A percentile compares a stretch with the other conserved stretches of the same genome.
These are phyloP conservation scores for Dichotomocladium elegans DNA, from an alignment of 371 early-diverging fungal species.

Conservation along the genomic window DNA sequence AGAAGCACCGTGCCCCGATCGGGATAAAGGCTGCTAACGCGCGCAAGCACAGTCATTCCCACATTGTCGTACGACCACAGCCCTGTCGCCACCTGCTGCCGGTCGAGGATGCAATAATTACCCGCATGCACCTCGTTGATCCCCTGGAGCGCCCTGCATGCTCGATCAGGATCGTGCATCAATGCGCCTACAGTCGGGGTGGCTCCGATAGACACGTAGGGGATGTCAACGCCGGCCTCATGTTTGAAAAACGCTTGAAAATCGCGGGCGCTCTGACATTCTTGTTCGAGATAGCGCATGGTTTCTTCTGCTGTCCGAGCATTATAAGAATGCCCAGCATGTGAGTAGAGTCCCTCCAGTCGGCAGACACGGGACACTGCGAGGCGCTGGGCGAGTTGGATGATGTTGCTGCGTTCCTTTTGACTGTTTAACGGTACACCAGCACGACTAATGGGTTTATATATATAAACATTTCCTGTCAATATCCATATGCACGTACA, in stretches of 20 bases:
- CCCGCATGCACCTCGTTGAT: slow-evolving; percentile 45
- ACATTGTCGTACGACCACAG: slow-evolving; percentile 19
- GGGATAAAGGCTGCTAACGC: slow-evolving; percentile 34
- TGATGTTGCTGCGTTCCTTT: slow-evolving; percentile 1
- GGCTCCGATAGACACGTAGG: slow-evolving; percentile 34
- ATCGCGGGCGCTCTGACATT: slow-evolving; percentile 26
- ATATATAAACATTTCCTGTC: background rate
- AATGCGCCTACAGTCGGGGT: slow-evolving; percentile 32
- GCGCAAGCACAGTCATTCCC: slow-evolving; percentile 29
- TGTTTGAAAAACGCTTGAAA: slow-evolving; percentile 16
- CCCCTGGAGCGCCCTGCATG: slow-evolving; percentile 18
- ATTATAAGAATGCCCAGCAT: slow-evolving; percentile 43
- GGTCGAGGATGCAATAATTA: slow-evolving; percentile 31
- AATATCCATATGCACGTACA: background rate
- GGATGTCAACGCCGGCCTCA: slow-evolving; percentile 20
- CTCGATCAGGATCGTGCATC: slow-evolving; percentile 7
- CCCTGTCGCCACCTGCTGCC: slow-evolving; percentile 39
- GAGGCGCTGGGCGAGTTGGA: slow-evolving; percentile 34
- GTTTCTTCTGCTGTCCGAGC: slow-evolving; percentile 21
- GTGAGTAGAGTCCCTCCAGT: slow-evolving; percentile 37
- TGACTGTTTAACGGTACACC: slow-evolving; percentile 25
- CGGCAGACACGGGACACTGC: slow-evolving; percentile 15
- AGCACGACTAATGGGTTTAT: slow-evolving; percentile 25
- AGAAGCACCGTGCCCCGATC: slow-evolving; percentile 29
- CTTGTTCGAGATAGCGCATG: slow-evolving; percentile 23